phyloP scores from a whole-genome alignment of 257 asterid genomes.

The Nicotiana paniculata region DNA sequence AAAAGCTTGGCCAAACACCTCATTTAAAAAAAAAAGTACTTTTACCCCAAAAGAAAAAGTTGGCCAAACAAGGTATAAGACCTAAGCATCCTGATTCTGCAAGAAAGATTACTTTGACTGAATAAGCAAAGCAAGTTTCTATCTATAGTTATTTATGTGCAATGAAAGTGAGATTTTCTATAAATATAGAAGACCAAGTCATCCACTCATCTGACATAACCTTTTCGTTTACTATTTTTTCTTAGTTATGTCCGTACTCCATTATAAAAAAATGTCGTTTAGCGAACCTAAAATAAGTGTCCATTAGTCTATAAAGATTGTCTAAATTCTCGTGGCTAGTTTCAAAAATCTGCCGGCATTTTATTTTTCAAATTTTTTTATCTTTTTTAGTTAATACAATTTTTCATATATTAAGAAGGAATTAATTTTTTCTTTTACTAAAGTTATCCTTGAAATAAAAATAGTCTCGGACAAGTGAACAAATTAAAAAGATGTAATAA shows the following conservation, averaged over 20 bases:
- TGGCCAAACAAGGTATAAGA: too few species aligned
- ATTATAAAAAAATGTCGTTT: neutral
- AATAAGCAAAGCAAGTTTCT: neutral
- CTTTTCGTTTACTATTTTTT: neutral
- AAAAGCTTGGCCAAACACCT: too few species aligned
- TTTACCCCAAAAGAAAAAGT: too few species aligned
- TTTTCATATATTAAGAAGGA: too few species aligned
- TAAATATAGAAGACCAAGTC: neutral
- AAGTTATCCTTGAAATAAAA: too few species aligned
- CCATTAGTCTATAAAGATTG: neutral
- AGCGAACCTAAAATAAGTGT: neutral
- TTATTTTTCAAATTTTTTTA: neutral
- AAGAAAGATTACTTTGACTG: neutral
- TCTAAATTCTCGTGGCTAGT: neutral
- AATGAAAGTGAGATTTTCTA: neutral
- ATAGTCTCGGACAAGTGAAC: too few species aligned
- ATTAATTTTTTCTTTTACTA: too few species aligned
- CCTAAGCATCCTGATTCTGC: neutral
- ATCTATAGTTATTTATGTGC: neutral
- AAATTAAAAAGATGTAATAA: too few species aligned
- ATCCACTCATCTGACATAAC: neutral
- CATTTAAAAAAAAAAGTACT: too few species aligned
- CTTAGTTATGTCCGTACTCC: neutral
- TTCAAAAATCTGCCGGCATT: slow-evolving; percentile 19
- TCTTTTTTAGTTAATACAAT: too few species aligned